These are phyloP conservation scores for Angophora floribunda DNA, from an alignment of 345 rosid species.

Conservation along the genomic window DNA sequence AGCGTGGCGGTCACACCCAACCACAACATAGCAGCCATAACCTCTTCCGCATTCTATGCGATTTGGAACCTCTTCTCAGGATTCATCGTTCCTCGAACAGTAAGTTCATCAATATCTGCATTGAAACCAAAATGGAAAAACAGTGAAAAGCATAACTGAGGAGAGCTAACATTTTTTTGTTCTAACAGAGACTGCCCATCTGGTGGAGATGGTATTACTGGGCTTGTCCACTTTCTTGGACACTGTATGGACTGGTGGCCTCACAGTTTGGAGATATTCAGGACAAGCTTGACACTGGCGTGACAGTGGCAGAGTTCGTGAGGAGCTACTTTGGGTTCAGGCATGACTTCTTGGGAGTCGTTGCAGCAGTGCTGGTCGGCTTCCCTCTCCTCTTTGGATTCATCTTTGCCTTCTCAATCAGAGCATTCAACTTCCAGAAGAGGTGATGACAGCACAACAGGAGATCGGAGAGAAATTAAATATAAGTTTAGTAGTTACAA, in stretches of 20 bases:
- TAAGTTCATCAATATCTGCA: neutral
- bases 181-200: slow-evolving; percentile 41
- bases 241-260: slow-evolving; percentile 39
- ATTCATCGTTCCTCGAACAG: slow-evolving; percentile 40
- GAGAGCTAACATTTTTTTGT: neutral
- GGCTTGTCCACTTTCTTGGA: slow-evolving; percentile 46
- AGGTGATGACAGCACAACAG: slow-evolving; percentile 10
- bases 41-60: slow-evolving; percentile 32
- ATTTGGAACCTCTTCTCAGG: slow-evolving; percentile 67
- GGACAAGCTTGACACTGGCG: slow-evolving; percentile 23
- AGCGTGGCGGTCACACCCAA: slow-evolving; percentile 51
- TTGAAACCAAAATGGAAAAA: neutral
- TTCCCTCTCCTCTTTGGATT: slow-evolving; percentile 41
- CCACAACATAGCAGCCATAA: slow-evolving; percentile 38
- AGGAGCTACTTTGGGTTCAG: slow-evolving; percentile 43
- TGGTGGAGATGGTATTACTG: slow-evolving; percentile 83
- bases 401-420: slow-evolving; percentile 67
- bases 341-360: slow-evolving; percentile 48
- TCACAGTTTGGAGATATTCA: slow-evolving; percentile 50
- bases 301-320: slow-evolving; percentile 42
- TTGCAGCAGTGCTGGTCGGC: slow-evolving; percentile 42
- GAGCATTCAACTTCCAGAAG: slow-evolving; percentile 67
- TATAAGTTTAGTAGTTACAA: neutral
- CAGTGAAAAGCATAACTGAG: neutral
- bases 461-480: neutral